Percentiles rank a stretch among this genome's conserved stretches.
Evolutionary conservation across 352 stramenopile species (phyloP).

Genomic region (Phytophthora melonis): DNA sequence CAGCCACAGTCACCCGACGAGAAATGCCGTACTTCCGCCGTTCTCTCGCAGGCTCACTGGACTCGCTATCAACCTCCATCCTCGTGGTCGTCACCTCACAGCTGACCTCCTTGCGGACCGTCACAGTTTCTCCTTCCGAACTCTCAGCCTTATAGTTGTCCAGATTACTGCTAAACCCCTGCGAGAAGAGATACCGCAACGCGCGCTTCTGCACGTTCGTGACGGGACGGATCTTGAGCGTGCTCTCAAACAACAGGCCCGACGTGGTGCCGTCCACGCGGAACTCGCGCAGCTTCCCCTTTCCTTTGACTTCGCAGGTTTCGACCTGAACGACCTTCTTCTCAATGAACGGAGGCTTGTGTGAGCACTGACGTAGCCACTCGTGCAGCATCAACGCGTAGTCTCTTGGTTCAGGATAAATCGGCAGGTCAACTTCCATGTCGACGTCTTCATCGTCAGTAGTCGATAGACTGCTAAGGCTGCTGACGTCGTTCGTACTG

Average conservation of each 20-base stretch:
- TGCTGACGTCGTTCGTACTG: slow-evolving; percentile 39
- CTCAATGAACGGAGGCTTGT: slow-evolving; percentile 64
- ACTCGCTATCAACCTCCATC: slow-evolving; percentile 28
- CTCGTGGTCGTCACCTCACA: slow-evolving; percentile 1
- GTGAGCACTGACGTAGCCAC: slow-evolving; percentile 67
- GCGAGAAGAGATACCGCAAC: slow-evolving; percentile 75
- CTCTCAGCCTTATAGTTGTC: slow-evolving; percentile 36
- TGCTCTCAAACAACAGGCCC: slow-evolving; percentile 75
- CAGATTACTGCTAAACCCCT: slow-evolving; percentile 51
- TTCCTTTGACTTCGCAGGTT: slow-evolving; percentile 13
- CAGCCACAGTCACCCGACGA: slow-evolving; percentile 58
- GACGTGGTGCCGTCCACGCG: slow-evolving; percentile 74
- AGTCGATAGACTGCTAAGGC: slow-evolving; percentile 26
- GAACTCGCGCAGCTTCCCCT: slow-evolving; percentile 59
- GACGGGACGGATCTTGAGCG: slow-evolving; percentile 71
- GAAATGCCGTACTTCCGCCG: slow-evolving; percentile 37
- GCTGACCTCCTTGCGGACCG: background rate
- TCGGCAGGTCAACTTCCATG: slow-evolving; percentile 14
- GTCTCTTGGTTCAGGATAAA: slow-evolving; percentile 28
- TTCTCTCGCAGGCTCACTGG: slow-evolving; percentile 7
- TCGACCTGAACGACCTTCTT: slow-evolving; percentile 16
- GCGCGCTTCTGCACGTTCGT: slow-evolving; percentile 62
- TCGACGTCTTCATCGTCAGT: slow-evolving; percentile 28
- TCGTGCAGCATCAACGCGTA: slow-evolving; percentile 74
- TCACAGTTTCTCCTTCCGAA: slow-evolving; percentile 2